Evolutionary conservation across 116 monocot species (phyloP), one percentile per base, ranked within the genome.

Genomic region (Papilionanthe hybrid): DNA sequence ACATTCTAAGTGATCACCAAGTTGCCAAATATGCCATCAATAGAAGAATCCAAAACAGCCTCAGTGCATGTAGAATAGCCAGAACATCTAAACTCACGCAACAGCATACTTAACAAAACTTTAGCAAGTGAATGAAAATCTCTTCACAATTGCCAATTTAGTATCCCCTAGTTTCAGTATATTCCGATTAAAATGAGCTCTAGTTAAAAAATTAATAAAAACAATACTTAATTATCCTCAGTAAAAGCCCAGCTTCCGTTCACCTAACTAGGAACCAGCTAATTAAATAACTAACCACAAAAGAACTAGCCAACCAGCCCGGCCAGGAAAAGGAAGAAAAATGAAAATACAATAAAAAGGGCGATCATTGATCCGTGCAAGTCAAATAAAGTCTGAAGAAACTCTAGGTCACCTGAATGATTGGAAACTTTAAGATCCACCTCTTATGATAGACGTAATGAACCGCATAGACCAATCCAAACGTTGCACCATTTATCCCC

Each of bases 371-470:
- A 32, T 28, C 13, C 29, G 30, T 12, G 45, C 3, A 68, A 23
- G 63, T 29, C 72, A 28, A 44, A 56, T 5, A 44, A 73, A 7
- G n/a, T 37, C 12, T 44, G 13, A 73, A 19, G 19, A 73, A 73
- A 7, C 28, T n/a, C 73, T 73, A 44, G 12, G 5, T 78, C 20
- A 89, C 96, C 96, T 96, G 96, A 79, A 96, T 82, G 74, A 93
- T 87, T 0, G 93, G 93, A 68, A 96, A 96, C 75, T 45, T 77
- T 30, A 96, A 81, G 65, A 93, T 72, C 93, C 93, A 96, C 75
- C 90, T 78, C 82, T 72, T 86, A 67, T 79, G 55, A 41, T 72
- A 88, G 29, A 93, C 66, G 74, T 87, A 93, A 71, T 88, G 84
- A 9, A 58, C 29, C 1, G 84, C 89, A 86, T 79, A 91, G 5